These are phyloP conservation scores for Acorus calamus DNA, from an alignment of 106 monocot species.

Conservation along the genomic window DNA sequence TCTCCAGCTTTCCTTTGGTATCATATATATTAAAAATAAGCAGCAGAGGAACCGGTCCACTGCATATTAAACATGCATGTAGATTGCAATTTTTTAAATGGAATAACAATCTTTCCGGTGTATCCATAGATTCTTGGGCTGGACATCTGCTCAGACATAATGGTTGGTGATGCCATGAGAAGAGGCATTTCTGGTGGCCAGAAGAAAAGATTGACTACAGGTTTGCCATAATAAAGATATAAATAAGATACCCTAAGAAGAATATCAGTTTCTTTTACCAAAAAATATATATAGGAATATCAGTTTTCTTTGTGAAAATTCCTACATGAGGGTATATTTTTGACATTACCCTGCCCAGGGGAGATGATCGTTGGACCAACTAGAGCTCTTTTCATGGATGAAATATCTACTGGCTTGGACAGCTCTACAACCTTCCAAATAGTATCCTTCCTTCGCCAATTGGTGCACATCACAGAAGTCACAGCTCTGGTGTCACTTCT, in stretches of 20 bases:
- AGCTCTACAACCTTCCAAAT: slow-evolving; percentile 17
- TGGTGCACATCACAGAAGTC: slow-evolving; percentile 13
- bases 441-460: slow-evolving; percentile 11
- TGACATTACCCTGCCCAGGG: not conserved
- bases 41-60: too few species aligned
- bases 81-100: too few species aligned
- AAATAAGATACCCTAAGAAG: not conserved
- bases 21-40: too few species aligned
- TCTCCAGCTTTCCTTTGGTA: not conserved
- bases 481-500: slow-evolving; percentile 15
- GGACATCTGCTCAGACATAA: slow-evolving; percentile 10
- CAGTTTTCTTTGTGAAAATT: too few species aligned
- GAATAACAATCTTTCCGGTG: not conserved
- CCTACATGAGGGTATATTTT: too few species aligned
- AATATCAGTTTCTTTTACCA: too few species aligned
- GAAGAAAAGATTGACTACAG: slow-evolving; percentile 24
- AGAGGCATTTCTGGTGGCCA: slow-evolving; percentile 27
- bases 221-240: not conserved
- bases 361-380: slow-evolving; percentile 17
- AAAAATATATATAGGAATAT: too few species aligned
- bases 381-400: slow-evolving; percentile 13
- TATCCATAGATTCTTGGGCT: slow-evolving; percentile 4
- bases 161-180: slow-evolving; percentile 15
- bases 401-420: slow-evolving; percentile 17
- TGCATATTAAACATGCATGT: too few species aligned